Conservation (phyloP, 352 stramenopile species). For the Phytopythium ostracodes region DNA sequence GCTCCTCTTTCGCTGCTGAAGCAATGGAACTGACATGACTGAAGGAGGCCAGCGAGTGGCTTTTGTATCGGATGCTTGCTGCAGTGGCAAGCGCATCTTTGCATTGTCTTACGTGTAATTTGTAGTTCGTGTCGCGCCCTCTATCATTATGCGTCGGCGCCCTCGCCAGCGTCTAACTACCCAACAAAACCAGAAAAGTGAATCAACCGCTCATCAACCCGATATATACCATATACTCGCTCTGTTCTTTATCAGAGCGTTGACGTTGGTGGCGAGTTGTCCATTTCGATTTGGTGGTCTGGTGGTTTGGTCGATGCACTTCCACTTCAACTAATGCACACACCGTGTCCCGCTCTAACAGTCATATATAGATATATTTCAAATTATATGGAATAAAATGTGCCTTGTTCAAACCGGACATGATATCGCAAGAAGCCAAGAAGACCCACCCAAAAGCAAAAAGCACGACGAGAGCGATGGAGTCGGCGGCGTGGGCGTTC, state of each 20-base stretch:
- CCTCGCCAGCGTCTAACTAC: neutral
- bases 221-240: no score
- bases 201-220: neutral
- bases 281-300: no score
- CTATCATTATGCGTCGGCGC: constrained; percentile 5
- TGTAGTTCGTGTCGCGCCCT: no score
- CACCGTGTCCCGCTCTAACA: no score
- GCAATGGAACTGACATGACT: neutral
- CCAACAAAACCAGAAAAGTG: neutral
- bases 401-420: no score
- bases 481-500: constrained; percentile 13
- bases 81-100: neutral
- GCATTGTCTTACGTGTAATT: neutral
- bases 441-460: no score
- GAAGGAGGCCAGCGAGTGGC: neutral
- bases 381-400: no score
- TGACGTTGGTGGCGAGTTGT: no score
- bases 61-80: neutral
- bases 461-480: no score
- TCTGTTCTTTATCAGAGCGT: no score
- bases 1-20: neutral
- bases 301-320: neutral
- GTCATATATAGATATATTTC: no score
- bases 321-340: neutral
- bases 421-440: no score